These are phyloP conservation scores for Echinochloa phyllopogon DNA, from an alignment of 176 grass and related monocot genomes.

Conservation along the genomic window DNA sequence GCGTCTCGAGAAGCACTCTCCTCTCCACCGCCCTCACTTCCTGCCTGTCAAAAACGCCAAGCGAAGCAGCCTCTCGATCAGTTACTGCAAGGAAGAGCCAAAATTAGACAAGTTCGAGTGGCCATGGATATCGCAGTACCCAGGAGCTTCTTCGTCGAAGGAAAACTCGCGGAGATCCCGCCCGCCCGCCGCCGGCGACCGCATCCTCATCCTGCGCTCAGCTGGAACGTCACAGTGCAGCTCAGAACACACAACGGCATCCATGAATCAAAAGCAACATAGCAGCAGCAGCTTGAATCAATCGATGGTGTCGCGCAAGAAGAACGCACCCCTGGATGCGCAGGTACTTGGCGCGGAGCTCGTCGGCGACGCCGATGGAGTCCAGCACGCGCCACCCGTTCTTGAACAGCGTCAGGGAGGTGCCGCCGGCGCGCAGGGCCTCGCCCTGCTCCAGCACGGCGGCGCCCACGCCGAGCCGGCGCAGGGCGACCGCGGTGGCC, in stretches of 20 bases:
- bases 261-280: not conserved
- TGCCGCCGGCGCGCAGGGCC: conserved; percentile 76
- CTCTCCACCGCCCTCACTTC: conserved; percentile 85
- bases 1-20: conserved; percentile 72
- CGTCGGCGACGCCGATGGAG: conserved; percentile 80
- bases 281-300: not conserved
- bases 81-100: not conserved
- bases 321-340: conserved; percentile 69
- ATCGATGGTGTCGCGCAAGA: not conserved
- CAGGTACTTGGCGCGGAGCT: conserved; percentile 75
- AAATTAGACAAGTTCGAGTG: too few species aligned
- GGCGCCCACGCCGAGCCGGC: conserved; percentile 65
- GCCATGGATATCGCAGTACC: conserved; percentile 40
- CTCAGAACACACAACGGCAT: conserved; percentile 39
- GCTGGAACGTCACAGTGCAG: conserved; percentile 53
- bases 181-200: conserved; percentile 65
- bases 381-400: conserved; percentile 94
- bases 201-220: conserved; percentile 82
- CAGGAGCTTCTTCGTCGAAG: conserved; percentile 85
- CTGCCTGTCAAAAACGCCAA: conserved; percentile 54
- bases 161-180: conserved; percentile 74
- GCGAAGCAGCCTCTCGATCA: not conserved
- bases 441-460: conserved; percentile 80
- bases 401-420: conserved; percentile 91
- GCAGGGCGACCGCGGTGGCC: conserved; percentile 72